Conservation (phyloP, 768 basidiomycete genomes). For the Tubosaeta sp. region DNA sequence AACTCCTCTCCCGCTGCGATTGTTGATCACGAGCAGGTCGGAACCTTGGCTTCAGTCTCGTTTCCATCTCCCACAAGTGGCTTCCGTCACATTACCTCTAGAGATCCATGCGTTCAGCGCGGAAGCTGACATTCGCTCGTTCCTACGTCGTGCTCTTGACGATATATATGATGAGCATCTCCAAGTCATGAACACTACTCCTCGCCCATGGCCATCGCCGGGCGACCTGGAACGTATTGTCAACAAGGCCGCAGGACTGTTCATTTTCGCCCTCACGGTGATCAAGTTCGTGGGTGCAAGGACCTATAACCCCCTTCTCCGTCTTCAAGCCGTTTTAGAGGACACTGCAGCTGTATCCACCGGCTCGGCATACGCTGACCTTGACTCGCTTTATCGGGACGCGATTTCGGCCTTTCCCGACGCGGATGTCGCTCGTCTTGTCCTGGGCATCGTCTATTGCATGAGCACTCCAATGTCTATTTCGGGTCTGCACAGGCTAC, state of each 20-base stretch:
- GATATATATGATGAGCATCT: conserved; percentile 16
- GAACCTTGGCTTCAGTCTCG: conserved; percentile 18
- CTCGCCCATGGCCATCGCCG: conserved; percentile 23
- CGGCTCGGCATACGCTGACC: conserved; percentile 15
- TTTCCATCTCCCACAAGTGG: conserved; percentile 15
- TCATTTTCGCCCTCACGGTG: conserved; percentile 28
- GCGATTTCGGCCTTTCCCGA: conserved; percentile 19
- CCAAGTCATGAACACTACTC: conserved; percentile 13
- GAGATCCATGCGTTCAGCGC: conserved; percentile 23
- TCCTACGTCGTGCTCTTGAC: conserved; percentile 17
- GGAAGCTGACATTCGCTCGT: conserved; percentile 22
- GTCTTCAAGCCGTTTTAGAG: conserved; percentile 13
- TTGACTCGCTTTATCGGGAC: conserved; percentile 18
- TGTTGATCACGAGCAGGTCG: conserved; percentile 25
- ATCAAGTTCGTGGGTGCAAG: conserved; percentile 22
- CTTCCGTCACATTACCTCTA: conserved; percentile 7
- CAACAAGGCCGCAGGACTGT: conserved; percentile 21
- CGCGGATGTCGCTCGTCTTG: conserved; percentile 11
- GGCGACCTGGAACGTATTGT: conserved; percentile 19
- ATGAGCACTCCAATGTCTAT: conserved; percentile 10
- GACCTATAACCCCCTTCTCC: conserved; percentile 10
- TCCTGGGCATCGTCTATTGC: conserved; percentile 18
- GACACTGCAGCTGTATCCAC: not conserved
- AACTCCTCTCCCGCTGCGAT: conserved; percentile 16
- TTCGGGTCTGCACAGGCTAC: conserved; percentile 10